Evolutionary conservation across 495 filamentous ascomycete genomes (phyloP), one percentile per base, ranked within the genome.

Genomic region (Hypoxylon intermedium): DNA sequence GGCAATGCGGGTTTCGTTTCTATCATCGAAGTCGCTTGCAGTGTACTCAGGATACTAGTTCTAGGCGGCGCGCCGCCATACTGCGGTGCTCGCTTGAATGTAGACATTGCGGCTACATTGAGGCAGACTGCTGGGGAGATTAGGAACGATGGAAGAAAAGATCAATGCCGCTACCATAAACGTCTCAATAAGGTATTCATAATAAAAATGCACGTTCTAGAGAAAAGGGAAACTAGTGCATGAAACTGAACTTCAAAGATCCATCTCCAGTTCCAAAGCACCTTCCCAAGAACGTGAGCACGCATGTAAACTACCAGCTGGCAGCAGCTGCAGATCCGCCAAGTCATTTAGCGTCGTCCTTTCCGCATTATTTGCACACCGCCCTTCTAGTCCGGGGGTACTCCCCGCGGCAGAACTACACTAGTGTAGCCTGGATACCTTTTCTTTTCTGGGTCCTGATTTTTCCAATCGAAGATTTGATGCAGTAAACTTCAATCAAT

Each of bases 11-110:
- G 83, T 73, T 90, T 90, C 34, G 83, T 79, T 37, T 89, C 83
- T 60, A 89, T 76, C 74, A 94, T 90, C 76, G 88, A 83, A 45
- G 90, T 88, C 23, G 86, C 86, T 63, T 87, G 87, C 49, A 97
- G 77, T 3, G 90, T 87, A 15, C 85, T 83, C 65, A 95, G 74
- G 61, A 93, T 85, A 75, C 87, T 79, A 20, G 63, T 21, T 47
- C 47, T 65, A 24, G 82, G 77, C 48, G 73, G 41, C 50, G 72
- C 79, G 47, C 76, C 79, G 47, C 76, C 76, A 28, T 76, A 63
- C 18, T 78, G 77, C 45, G 79, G 70, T 49, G 80, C 81, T 75
- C 83, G 85, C 72, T 84, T 89, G 77, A 84, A 84, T 68, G 77
- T 83, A 66, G 86, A 82, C 85, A 88, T 91, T 59, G 33, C 58